A percentile compares a stretch with the other conserved stretches of the same genome.
These are phyloP conservation scores for Parascedosporium putredinis DNA, from an alignment of 2,329 filamentous ascomycete genomes.

Conservation along the genomic window DNA sequence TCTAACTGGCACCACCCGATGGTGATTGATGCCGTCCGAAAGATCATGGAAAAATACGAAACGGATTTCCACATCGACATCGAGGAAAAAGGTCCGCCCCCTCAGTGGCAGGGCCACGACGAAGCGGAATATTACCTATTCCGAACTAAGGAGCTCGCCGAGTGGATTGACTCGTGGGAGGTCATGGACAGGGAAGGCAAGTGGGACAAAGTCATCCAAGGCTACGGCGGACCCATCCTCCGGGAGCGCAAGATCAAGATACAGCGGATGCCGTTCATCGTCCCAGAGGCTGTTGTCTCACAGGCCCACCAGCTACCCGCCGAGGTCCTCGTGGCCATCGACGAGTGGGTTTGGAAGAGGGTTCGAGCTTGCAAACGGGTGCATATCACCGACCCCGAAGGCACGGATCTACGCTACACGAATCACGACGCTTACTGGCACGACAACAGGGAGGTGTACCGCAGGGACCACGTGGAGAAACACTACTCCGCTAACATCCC, in stretches of 20 bases:
- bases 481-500: constrained; percentile 4
- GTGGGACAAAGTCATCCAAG: constrained; percentile 6
- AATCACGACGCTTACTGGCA: constrained; percentile 6
- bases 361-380: constrained; percentile 3
- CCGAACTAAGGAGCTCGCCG: constrained; percentile 4
- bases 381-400: constrained; percentile 5
- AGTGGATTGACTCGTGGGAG: constrained; percentile 8
- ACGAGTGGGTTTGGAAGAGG: constrained; percentile 4
- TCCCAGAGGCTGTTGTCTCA: constrained; percentile 4
- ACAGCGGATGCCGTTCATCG: constrained; percentile 5
- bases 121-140: constrained; percentile 5
- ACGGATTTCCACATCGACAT: constrained; percentile 5
- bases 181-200: constrained; percentile 6
- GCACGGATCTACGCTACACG: constrained; percentile 4
- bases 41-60: constrained; percentile 1
- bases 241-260: constrained; percentile 8
- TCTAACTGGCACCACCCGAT: constrained; percentile 6
- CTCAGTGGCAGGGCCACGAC: constrained; percentile 5
- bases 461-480: constrained; percentile 6
- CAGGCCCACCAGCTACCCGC: constrained; percentile 1
- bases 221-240: constrained; percentile 3
- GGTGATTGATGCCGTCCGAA: constrained; percentile 2
- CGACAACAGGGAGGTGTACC: not conserved
- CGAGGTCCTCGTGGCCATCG: constrained; percentile 3
- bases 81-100: not conserved